phyloP scores from a whole-genome alignment of 192 early-diverging fungal genomes.

The Umbelopsis sp. region DNA sequence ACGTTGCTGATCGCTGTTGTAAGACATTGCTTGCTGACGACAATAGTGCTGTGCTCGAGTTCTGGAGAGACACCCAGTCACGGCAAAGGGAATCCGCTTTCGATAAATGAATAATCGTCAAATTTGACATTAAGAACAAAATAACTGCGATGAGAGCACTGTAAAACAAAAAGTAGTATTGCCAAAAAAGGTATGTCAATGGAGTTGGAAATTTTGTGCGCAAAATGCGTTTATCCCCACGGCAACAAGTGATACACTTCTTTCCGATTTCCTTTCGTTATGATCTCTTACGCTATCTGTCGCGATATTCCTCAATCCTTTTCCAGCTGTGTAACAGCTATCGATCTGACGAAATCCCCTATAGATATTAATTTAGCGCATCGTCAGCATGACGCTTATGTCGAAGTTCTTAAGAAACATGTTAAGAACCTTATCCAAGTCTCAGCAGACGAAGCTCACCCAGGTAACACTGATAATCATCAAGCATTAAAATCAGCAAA shows the following conservation, averaged over 20 bases:
- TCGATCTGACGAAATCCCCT: neutral
- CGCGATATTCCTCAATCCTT: neutral
- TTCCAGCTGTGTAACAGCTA: neutral
- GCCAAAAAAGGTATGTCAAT: no score
- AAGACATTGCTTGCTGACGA: neutral
- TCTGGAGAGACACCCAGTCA: conserved; percentile 3
- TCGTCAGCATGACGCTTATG: conserved; percentile 36
- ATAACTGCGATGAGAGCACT: neutral
- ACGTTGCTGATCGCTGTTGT: conserved; percentile 4
- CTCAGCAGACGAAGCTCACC: conserved; percentile 30
- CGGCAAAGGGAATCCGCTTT: conserved; percentile 6
- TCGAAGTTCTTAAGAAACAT: conserved; percentile 4
- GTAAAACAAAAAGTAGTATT: neutral
- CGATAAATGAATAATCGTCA: neutral
- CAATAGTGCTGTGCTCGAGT: neutral
- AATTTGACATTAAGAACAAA: neutral
- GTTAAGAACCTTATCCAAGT: conserved; percentile 5
- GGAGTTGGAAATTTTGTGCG: no score
- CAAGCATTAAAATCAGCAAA: no score
- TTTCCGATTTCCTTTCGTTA: neutral
- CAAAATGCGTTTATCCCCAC: no score
- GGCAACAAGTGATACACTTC: neutral
- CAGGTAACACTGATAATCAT: neutral
- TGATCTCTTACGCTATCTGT: neutral
- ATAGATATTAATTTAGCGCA: conserved; percentile 34